phyloP scores from a whole-genome alignment of 2,329 filamentous ascomycete genomes.

The Aphanoascus verrucosus region DNA sequence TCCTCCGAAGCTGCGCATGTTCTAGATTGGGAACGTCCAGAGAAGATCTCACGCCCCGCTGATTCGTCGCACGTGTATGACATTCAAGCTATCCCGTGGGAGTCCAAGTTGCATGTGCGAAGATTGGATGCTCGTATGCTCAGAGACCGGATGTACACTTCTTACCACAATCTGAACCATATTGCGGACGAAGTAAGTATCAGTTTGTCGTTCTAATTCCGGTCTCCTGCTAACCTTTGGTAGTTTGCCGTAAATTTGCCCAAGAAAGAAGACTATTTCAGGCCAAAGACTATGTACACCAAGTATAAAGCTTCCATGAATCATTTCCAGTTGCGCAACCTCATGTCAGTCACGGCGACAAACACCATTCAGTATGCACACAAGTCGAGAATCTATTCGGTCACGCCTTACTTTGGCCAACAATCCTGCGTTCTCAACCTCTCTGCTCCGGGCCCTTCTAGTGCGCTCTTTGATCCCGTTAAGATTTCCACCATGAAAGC shows the following conservation, averaged over 20 bases:
- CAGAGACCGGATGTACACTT: slow-evolving; percentile 34
- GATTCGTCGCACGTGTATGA: slow-evolving; percentile 25
- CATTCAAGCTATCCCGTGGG: slow-evolving; percentile 36
- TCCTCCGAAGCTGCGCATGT: slow-evolving; percentile 26
- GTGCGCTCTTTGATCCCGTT: slow-evolving; percentile 28
- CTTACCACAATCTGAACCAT: slow-evolving; percentile 32
- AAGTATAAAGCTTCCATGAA: slow-evolving; percentile 41
- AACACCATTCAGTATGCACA: slow-evolving; percentile 47
- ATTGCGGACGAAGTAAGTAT: slow-evolving; percentile 18
- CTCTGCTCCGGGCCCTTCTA: slow-evolving; percentile 31
- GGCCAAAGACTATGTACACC: slow-evolving; percentile 41
- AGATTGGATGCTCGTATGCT: slow-evolving; percentile 29
- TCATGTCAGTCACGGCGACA: slow-evolving; percentile 44
- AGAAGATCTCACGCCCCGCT: slow-evolving; percentile 26
- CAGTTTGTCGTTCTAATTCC: background rate
- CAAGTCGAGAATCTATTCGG: slow-evolving; percentile 40
- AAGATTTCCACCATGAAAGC: slow-evolving; percentile 46
- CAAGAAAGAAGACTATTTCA: slow-evolving; percentile 38
- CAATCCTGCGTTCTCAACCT: slow-evolving; percentile 41
- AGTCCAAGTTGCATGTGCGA: slow-evolving; percentile 27
- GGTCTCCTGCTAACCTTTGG: slow-evolving; percentile 13
- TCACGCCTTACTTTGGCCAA: slow-evolving; percentile 37
- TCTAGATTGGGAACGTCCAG: slow-evolving; percentile 27
- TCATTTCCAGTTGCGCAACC: slow-evolving; percentile 51
- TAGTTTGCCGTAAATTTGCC: slow-evolving; percentile 27